These are phyloP conservation scores for Schwanniomyces pseudopolymorphus DNA, from an alignment of 805 yeast genomes.

Conservation along the genomic window DNA sequence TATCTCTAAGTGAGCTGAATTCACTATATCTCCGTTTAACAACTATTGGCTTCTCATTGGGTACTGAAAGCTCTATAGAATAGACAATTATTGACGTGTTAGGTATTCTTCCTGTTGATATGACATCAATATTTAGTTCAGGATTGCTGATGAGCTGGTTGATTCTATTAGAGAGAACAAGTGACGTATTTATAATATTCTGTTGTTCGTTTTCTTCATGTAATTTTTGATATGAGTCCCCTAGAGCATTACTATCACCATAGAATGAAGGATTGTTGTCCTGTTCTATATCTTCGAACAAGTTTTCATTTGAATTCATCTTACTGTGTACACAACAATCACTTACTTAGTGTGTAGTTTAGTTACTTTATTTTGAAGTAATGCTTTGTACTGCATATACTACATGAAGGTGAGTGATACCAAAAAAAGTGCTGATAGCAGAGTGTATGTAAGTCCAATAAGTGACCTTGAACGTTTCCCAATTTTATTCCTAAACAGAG, in stretches of 20 bases:
- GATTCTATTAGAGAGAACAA: slow-evolving; percentile 31
- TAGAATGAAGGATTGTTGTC: slow-evolving; percentile 47
- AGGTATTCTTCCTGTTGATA: slow-evolving; percentile 33
- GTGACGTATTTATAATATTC: slow-evolving; percentile 27
- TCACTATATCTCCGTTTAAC: slow-evolving; percentile 45
- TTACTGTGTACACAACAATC: neutral
- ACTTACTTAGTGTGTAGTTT: neutral
- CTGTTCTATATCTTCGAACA: slow-evolving; percentile 42
- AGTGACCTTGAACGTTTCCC: neutral
- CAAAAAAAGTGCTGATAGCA: neutral
- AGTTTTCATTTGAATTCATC: slow-evolving; percentile 11
- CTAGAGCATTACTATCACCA: slow-evolving; percentile 28
- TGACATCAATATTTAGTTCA: slow-evolving; percentile 27
- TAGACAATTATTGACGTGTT: slow-evolving; percentile 39
- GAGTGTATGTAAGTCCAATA: neutral
- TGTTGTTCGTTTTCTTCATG: slow-evolving; percentile 1
- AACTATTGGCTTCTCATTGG: slow-evolving; percentile 19
- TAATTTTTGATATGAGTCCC: slow-evolving; percentile 24
- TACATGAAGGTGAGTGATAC: neutral
- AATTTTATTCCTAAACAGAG: no score
- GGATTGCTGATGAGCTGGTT: slow-evolving; percentile 27
- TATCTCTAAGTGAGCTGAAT: slow-evolving; percentile 42
- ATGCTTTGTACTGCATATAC: neutral
- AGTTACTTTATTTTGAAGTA: neutral
- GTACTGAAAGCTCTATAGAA: slow-evolving; percentile 27